phyloP scores from a whole-genome alignment of 148 eudicot species.

The Spergularia marina region DNA sequence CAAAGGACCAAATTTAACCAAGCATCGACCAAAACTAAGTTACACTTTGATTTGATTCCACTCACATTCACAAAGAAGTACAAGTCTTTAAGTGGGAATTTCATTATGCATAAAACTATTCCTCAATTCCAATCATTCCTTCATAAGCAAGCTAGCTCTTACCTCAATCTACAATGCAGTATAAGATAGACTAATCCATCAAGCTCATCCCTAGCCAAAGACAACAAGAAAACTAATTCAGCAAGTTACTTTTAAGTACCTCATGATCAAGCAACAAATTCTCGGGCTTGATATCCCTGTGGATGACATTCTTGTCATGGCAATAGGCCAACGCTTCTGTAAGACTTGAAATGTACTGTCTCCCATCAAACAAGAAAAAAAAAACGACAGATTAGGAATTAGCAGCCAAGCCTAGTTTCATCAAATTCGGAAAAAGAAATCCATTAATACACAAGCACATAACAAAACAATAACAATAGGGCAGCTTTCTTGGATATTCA shows the following conservation, averaged over 20 bases:
- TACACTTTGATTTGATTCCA: neutral
- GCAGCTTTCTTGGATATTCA: neutral
- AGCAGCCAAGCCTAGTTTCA: neutral
- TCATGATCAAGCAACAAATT: constrained; percentile 87
- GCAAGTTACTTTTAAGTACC: constrained; percentile 37
- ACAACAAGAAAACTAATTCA: neutral
- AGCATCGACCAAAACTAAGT: neutral
- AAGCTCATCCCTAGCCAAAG: neutral
- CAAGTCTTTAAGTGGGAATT: neutral
- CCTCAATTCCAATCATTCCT: neutral
- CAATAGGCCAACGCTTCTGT: constrained; percentile 81
- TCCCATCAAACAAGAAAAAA: neutral
- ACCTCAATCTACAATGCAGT: neutral
- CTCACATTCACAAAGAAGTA: neutral
- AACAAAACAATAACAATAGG: neutral
- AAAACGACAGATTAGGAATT: neutral
- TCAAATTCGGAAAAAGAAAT: neutral
- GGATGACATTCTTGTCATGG: constrained; percentile 84
- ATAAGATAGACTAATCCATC: neutral
- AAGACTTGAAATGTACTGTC: constrained; percentile 77
- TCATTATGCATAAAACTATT: neutral
- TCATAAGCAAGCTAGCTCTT: neutral
- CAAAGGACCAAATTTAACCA: neutral
- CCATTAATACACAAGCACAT: neutral
- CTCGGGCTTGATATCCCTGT: constrained; percentile 93